Percentiles rank a stretch among this genome's conserved stretches.
Evolutionary conservation across 2,329 filamentous ascomycete genomes (phyloP).

Genomic region (Aplosporella prunicola): DNA sequence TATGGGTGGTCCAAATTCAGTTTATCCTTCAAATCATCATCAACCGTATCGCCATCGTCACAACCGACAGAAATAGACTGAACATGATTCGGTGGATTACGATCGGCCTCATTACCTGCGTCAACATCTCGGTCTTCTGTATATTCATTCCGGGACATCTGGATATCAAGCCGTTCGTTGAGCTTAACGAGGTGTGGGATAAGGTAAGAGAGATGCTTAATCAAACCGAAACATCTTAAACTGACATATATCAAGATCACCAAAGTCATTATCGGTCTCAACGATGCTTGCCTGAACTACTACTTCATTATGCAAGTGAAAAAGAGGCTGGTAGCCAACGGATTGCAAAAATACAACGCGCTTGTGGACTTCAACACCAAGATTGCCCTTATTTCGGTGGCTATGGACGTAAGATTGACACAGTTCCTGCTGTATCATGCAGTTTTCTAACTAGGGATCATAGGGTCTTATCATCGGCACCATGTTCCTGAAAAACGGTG

Average conservation of each 20-base stretch:
- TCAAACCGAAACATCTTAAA: slow-evolving; percentile 17
- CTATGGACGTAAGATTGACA: slow-evolving; percentile 18
- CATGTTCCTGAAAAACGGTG: slow-evolving; percentile 9
- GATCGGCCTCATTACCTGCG: slow-evolving; percentile 14
- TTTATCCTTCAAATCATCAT: slow-evolving; percentile 20
- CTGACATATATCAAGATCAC: slow-evolving; percentile 21
- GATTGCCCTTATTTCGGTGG: slow-evolving; percentile 19
- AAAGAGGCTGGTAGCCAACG: slow-evolving; percentile 20
- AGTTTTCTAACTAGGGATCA: background rate
- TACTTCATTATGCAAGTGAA: slow-evolving; percentile 21
- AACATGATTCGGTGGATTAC: slow-evolving; percentile 14
- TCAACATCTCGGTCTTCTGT: slow-evolving; percentile 23
- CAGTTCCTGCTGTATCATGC: background rate
- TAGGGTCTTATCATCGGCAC: slow-evolving; percentile 5
- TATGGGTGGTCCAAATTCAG: slow-evolving; percentile 9
- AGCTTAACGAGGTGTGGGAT: background rate
- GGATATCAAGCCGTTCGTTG: background rate
- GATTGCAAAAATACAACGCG: slow-evolving; percentile 19
- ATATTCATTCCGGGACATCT: slow-evolving; percentile 13
- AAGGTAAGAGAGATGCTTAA: slow-evolving; percentile 23
- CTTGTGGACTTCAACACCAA: slow-evolving; percentile 20
- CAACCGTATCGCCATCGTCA: slow-evolving; percentile 21
- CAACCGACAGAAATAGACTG: slow-evolving; percentile 15
- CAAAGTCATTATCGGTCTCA: slow-evolving; percentile 19
- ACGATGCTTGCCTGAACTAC: slow-evolving; percentile 19